Conservation (phyloP, 2,329 filamentous ascomycete genomes). For the Mycocentrospora acerina region DNA sequence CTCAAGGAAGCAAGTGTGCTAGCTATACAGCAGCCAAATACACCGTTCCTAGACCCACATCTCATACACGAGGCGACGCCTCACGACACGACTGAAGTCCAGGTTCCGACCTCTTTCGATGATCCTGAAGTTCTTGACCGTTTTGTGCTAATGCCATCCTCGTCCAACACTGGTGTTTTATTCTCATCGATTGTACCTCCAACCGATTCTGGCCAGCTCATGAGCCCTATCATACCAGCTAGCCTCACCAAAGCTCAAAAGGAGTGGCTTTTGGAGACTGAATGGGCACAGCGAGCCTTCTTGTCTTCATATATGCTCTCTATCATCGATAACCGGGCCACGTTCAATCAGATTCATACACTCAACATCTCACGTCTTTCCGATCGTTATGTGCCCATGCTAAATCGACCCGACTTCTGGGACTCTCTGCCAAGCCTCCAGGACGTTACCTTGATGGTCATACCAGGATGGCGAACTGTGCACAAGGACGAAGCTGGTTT, state of each 20-base stretch:
- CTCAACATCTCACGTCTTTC: slow-evolving; percentile 67
- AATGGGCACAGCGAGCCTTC: slow-evolving; percentile 69
- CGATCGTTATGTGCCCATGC: slow-evolving; percentile 58
- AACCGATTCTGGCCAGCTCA: slow-evolving; percentile 23
- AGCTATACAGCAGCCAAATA: slow-evolving; percentile 19
- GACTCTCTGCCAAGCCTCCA: slow-evolving; percentile 55
- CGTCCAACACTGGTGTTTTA: slow-evolving; percentile 30
- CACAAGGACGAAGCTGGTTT: slow-evolving; percentile 54
- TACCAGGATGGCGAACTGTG: slow-evolving; percentile 67
- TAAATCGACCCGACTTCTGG: slow-evolving; percentile 65
- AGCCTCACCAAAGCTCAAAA: slow-evolving; percentile 64
- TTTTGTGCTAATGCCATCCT: slow-evolving; percentile 16
- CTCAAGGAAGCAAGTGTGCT: slow-evolving; percentile 12
- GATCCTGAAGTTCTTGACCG: slow-evolving; percentile 21
- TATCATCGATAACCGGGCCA: slow-evolving; percentile 60
- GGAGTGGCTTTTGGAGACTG: slow-evolving; percentile 68
- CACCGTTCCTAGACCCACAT: slow-evolving; percentile 34
- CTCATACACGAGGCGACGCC: slow-evolving; percentile 30
- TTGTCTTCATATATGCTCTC: slow-evolving; percentile 67
- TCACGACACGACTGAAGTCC: slow-evolving; percentile 19
- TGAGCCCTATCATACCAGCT: slow-evolving; percentile 52
- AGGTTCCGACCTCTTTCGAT: slow-evolving; percentile 21
- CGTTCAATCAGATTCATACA: slow-evolving; percentile 58
- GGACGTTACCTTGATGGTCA: slow-evolving; percentile 60
- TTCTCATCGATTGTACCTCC: slow-evolving; percentile 35